Evolutionary conservation across 208 protist species (phyloP), one percentile per base, ranked within the genome.

Genomic region (Blastocrithidia nonstop): DNA sequence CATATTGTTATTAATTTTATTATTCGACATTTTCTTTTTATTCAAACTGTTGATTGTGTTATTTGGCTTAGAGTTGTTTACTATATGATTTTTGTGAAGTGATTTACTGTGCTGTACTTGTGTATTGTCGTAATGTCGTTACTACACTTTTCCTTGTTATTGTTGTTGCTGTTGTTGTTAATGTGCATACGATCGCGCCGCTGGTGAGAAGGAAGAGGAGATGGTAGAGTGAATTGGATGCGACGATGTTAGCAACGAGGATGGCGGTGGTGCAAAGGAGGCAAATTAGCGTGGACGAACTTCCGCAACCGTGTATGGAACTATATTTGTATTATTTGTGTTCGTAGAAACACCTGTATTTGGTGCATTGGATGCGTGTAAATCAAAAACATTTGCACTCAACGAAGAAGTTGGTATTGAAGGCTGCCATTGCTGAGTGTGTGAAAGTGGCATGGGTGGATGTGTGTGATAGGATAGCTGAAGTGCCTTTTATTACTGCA

Each of bases 1-100:
- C 3, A 6, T 41, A 16, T 40, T 15, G 19, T 8, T 28, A 22
- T 43, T 24, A 22, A 41, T 37, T 41, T 51, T 68, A 35, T 4
- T 41, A 16, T 16, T 51, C 28, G n/a, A n/a, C n/a, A n/a, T n/a
- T n/a, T n/a, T n/a, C n/a, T n/a, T n/a, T n/a, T n/a, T n/a, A n/a
- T n/a, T n/a, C n/a, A n/a, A n/a, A n/a, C 6, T 38, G 28, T 22
- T 4, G 15, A 24, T 51, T 23, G 31, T 41, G 31, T 4, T 4
- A 20, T 9, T 6, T 5, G 4, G 36, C n/a, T 5, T 4, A 9
- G 11, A n/a, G n/a, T n/a, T 35, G 29, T 35, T 35, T 15, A 39
- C 4, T 22, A 6, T 9, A 31, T 36, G 3, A n/a, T 16, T 17
- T 27, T 5, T 5, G 6, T 4, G 24, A 5, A 39, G 8, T 13